Evolutionary conservation across 1,139 yeast genomes (phyloP).

Genomic region (Yueomyces sp.): DNA sequence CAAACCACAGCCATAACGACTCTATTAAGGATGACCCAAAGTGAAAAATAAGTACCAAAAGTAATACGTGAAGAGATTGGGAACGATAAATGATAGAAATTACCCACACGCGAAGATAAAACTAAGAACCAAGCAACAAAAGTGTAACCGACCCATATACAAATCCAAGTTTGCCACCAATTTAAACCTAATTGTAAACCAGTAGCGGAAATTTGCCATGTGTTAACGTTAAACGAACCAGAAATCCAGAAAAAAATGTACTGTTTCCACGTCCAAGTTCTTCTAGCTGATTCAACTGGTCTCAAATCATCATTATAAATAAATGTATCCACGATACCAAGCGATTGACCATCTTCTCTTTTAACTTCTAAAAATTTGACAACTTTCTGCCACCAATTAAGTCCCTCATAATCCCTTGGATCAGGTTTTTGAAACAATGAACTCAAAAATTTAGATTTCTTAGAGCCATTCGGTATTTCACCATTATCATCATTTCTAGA

Average conservation of each 20-base stretch:
- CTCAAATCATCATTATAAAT: constrained; percentile 59
- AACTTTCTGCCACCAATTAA: constrained; percentile 3
- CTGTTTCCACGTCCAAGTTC: constrained; percentile 74
- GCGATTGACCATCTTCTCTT: not conserved
- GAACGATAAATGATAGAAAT: constrained; percentile 62
- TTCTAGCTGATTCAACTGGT: constrained; percentile 49
- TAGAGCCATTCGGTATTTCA: too few species aligned
- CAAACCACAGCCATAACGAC: constrained; percentile 76
- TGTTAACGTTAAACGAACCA: constrained; percentile 74
- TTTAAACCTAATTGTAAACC: constrained; percentile 61
- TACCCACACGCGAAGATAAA: constrained; percentile 57
- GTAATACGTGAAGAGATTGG: constrained; percentile 64
- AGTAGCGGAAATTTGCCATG: constrained; percentile 84
- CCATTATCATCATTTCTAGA: too few species aligned
- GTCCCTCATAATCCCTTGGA: constrained; percentile 7
- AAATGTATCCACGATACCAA: constrained; percentile 33
- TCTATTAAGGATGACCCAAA: constrained; percentile 71
- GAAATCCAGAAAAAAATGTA: constrained; percentile 74
- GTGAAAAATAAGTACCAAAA: constrained; percentile 66
- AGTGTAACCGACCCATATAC: constrained; percentile 68
- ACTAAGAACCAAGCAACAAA: constrained; percentile 51
- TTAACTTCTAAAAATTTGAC: constrained; percentile 2
- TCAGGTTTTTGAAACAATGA: not conserved
- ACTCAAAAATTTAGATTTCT: not conserved
- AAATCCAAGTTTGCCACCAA: constrained; percentile 85